These are phyloP conservation scores for Suhomyces terraborum DNA, from an alignment of 1,139 yeast species.

Conservation along the genomic window DNA sequence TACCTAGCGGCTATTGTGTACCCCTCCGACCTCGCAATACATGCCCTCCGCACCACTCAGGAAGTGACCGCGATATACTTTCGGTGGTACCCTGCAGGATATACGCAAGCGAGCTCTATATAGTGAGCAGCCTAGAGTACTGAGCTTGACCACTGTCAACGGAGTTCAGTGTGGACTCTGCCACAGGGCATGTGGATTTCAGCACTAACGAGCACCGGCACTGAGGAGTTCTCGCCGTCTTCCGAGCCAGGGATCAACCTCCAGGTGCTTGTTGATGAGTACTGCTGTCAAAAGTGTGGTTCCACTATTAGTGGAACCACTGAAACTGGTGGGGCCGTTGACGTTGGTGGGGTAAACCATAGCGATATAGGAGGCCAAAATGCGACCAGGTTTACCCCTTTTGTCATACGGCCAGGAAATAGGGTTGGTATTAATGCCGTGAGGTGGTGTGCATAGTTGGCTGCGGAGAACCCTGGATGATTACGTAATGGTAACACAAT, in stretches of 20 bases:
- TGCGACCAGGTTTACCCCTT: neutral
- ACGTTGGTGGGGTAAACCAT: too few species aligned
- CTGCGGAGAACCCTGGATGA: slow-evolving; percentile 2
- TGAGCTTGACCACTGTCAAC: too few species aligned
- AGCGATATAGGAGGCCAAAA: neutral
- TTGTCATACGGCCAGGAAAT: neutral
- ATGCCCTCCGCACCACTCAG: slow-evolving; percentile 5
- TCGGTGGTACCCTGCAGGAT: neutral
- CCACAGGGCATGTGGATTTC: neutral
- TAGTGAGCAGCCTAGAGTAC: too few species aligned
- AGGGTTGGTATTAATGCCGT: slow-evolving; percentile 11
- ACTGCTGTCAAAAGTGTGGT: too few species aligned
- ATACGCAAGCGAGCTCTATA: neutral
- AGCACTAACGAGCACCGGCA: too few species aligned
- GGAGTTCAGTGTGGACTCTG: neutral
- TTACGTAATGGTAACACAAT: neutral
- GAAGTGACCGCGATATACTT: slow-evolving; percentile 4
- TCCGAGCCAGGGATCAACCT: too few species aligned
- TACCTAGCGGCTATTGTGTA: slow-evolving; percentile 10
- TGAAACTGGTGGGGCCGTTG: too few species aligned
- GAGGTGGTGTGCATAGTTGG: slow-evolving; percentile 11
- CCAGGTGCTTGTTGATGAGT: too few species aligned
- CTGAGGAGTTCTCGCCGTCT: too few species aligned
- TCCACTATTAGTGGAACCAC: too few species aligned
- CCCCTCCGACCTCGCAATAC: slow-evolving; percentile 15